Evolutionary conservation across 2,329 filamentous ascomycete genomes (phyloP), one percentile per base, ranked within the genome.

Genomic region (Cryphonectria naterciae): DNA sequence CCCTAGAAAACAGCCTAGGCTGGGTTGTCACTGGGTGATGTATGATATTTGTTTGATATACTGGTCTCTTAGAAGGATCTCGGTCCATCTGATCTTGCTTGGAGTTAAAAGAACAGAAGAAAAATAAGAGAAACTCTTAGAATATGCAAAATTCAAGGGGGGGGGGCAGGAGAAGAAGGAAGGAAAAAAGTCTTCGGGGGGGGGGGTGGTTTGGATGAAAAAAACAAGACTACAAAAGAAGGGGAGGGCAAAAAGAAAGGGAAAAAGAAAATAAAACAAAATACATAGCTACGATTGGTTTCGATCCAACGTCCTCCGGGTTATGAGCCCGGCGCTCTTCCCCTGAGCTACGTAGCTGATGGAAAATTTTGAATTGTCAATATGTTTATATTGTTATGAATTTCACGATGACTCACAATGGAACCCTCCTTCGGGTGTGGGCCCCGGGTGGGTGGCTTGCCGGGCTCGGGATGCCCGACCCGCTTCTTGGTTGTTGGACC

Each of bases 291-390:
- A 64, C 68, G 60, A 62, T 54, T 62, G 64, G 68, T 70, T 70
- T 70, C 68, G 68, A 70, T 70, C 68, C 64, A 62, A 54, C 64
- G 68, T 62, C 68, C 68, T 70, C 64, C 68, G 68, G 68, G 68
- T 70, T 70, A 70, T 70, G 68, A 70, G 68, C 68, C 68, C 68
- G 68, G 68, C 68, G 68, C 63, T 70, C 68, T 70, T 70, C 68
- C 68, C 64, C 68, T 70, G 68, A 70, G 68, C 68, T 70, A 70
- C 60, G 68, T 64, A 70, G 68, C 68, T 70, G 63, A 54, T 70
- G 62, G 25, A 56, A 62, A 43, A 28, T 10, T 28, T 32, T 32
- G 2, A 7, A 10, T 8, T 58, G 2, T 4, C 15, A n/a, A 46
- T 25, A 35, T 11, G 13, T 32, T 58, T 32, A 68, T 68, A 68